Conservation (phyloP, 2,329 filamentous ascomycete species). For the Drechslerella coelobrocha region DNA sequence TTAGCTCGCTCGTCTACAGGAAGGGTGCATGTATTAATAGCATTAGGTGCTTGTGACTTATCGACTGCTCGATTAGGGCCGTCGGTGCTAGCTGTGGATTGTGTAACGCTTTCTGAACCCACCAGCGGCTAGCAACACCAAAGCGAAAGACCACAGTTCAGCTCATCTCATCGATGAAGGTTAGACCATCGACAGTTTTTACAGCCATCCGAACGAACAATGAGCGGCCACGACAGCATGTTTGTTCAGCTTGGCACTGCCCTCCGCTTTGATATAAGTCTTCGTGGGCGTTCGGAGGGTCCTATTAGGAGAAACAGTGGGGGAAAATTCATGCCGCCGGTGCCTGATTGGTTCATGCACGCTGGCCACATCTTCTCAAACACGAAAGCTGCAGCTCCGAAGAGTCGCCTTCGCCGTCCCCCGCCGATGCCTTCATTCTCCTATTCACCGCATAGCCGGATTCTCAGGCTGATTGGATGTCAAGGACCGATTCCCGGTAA, state of each 20-base stretch:
- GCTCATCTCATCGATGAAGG: constrained; percentile 17
- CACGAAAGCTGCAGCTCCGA: constrained; percentile 16
- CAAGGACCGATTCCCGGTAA: constrained; percentile 13
- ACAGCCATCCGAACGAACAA: constrained; percentile 25
- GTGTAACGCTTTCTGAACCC: constrained; percentile 18
- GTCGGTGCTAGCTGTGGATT: background rate
- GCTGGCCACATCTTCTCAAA: constrained; percentile 45
- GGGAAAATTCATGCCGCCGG: constrained; percentile 18
- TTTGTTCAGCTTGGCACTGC: background rate
- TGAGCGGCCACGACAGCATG: constrained; percentile 41
- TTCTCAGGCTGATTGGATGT: constrained; percentile 48
- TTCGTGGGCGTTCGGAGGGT: constrained; percentile 35
- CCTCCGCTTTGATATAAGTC: constrained; percentile 15
- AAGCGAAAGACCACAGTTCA: constrained; percentile 9
- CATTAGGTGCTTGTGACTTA: too few species aligned
- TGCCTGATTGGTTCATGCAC: constrained; percentile 30
- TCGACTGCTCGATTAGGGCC: background rate
- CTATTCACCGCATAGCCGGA: constrained; percentile 50
- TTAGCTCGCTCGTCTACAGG: too few species aligned
- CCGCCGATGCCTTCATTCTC: constrained; percentile 10
- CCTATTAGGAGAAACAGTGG: constrained; percentile 13
- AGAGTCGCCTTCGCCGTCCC: constrained; percentile 21
- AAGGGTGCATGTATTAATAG: too few species aligned
- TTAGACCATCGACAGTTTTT: constrained; percentile 32
- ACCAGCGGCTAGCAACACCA: background rate